Evolutionary conservation across 805 yeast species (phyloP), one percentile per base, ranked within the genome.

Genomic region (Sugiyamaella valdiviana): DNA sequence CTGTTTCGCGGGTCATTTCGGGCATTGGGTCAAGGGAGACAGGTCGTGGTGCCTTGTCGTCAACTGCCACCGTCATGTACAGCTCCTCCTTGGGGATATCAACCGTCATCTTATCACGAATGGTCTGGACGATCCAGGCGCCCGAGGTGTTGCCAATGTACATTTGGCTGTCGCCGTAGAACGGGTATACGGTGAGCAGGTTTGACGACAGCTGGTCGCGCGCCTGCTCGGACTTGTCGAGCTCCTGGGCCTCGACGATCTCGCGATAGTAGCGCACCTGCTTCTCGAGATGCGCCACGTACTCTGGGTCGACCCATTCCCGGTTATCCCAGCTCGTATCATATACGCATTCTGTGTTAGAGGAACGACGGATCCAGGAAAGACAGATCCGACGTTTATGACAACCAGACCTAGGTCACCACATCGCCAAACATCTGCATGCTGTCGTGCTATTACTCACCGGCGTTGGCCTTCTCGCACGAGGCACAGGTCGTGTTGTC

Each of bases 61-160:
- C 48, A 20, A 39, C 21, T 6, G 43, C 38, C 6, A 39, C 44
- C 15, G 26, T 39, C 16, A 15, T 20, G 44, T 48, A 48, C 12
- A 48, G 36, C 48, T 48, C 51, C 20, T 48, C 47, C 39, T 43
- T 39, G 14, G 51, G 43, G 40, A 48, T 48, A 17, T 43, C 42
- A 21, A 48, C 47, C 5, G 51, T 48, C 51, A 48, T 48, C 14
- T 44, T 44, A 14, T 48, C 48, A 17, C 45, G 51, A 16, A 48
- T 48, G 14, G 51, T 39, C 36, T 48, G 51, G 15, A 48, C 47
- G n/a, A 48, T 48, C 17, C 48, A 48, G 5, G 45, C 26, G 15
- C 51, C 51, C 22, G 51, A 48, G 6, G 51, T 44, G 20, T 24
- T 24, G 16, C 51, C 51, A 22, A 48, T 44, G 21, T 43, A 48